Base-by-base conservation (phyloP, 164 flowering plant genomes). In the Aristolochia contorta region DNA sequence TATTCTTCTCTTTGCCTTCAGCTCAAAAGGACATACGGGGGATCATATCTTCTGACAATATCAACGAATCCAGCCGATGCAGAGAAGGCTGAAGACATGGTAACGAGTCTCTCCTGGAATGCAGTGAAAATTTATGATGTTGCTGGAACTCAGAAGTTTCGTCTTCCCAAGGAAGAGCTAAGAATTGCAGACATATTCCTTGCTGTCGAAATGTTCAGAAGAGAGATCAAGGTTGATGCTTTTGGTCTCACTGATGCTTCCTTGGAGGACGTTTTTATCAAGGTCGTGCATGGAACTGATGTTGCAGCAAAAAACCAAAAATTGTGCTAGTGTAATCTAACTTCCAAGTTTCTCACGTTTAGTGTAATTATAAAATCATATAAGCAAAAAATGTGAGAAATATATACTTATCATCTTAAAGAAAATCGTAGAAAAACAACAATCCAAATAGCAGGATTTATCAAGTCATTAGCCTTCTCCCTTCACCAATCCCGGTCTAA, bases 11-110 rank as follows among this genome's bases (percentile, higher is more conserved):
- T 6, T 3, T 12, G 23, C 24, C 12, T 13, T n/a, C 67, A 65
- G 67, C 62, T 65, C 33, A 65, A 51, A 57, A 37, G 49, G 24
- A 65, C 57, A 51, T 58, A 65, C 52, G 47, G 61, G 22, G 67
- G 56, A 48, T 65, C 67, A 18, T 58, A 57, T 52, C 43, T 65
- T 4, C 53, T 65, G 6, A 65, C 67, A 9, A 45, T 57, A 43
- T 57, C 67, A 22, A 22, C 56, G 18, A 37, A 57, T 51, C 62
- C 47, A 10, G 43, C 12, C 16, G 50, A 65, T 10, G 62, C 43
- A 16, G 22, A 57, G 18, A 33, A 18, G 3, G 65, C 46, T 8
- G 56, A 50, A 12, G 7, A 41, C 46, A 37, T 49, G 33, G 55
- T 58, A 1, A 49, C 49, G 3, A 10, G 24, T 18, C 56, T 65